Evolutionary conservation across 495 filamentous ascomycete species (phyloP), one percentile per base, ranked within the genome.

Genomic region (Penicillium subrubescens): DNA sequence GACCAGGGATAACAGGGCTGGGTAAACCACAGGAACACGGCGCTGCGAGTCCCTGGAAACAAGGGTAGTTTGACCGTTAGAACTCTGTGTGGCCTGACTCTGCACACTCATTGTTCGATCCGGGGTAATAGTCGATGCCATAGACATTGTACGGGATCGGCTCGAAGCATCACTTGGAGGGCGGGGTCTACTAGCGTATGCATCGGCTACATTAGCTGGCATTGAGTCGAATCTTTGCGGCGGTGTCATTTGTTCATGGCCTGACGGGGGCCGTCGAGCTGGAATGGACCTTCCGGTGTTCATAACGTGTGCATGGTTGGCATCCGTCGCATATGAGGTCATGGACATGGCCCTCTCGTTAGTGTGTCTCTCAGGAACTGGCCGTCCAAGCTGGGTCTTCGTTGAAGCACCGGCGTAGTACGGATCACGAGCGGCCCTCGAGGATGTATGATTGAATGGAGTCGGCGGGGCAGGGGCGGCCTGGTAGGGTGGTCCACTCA

Each of bases 331-430:
- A 73, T 97, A 97, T 3, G 90, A 90, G 17, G 89, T 93, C 87
- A 99, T 88, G 31, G 94, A 96, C 95, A 98, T 98, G 55, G 95
- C 87, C 55, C 96, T 86, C 71, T 97, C 94, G 71, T 98, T 77
- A 34, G 56, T 89, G 71, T 95, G 90, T 51, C 93, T 86, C 67
- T 97, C 94, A 8, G 96, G 96, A 1, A 99, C 92, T 29, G 92
- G 77, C 57, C 96, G 86, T 17, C 96, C 96, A 73, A 96, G 92
- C 25, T 94, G 96, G 31, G 93, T 98, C 71, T 92, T 85, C 52
- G 58, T 60, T 37, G 91, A 88, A 59, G 73, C 76, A 53, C 77
- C 79, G 68, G 80, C 72, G 61, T 85, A 81, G 77, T 95, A 93
- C 19, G 87, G 88, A 21, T 90, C 88, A 29, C 93, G 88, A 68